These are phyloP conservation scores for Physcomitrellopsis africana DNA, from an alignment of 225 moss, liverwort and hornwort species.

Conservation along the genomic window DNA sequence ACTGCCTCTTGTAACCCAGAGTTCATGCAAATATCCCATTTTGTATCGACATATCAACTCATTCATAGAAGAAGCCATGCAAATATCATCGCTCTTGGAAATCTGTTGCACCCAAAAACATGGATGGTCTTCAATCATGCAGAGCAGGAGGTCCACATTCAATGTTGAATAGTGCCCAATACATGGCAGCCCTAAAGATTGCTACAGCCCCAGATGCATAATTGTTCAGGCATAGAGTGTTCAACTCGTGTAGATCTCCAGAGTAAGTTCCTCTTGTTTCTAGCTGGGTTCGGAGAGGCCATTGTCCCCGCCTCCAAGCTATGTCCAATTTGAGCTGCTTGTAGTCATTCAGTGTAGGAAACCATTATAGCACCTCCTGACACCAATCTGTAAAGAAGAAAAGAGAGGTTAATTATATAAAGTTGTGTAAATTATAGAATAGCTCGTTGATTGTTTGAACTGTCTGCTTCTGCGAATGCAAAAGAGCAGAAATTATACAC, in stretches of 20 bases:
- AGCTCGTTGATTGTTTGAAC: not conserved
- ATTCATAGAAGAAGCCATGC: constrained; percentile 26
- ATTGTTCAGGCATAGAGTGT: not conserved
- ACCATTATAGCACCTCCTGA: constrained; percentile 28
- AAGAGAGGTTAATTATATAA: constrained; percentile 15
- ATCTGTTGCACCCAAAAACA: constrained; percentile 24
- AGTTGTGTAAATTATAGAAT: too few species aligned
- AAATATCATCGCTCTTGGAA: constrained; percentile 26
- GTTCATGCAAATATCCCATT: constrained; percentile 21
- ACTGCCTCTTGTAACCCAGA: constrained; percentile 24
- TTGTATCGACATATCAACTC: constrained; percentile 28
- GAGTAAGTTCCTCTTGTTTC: not conserved
- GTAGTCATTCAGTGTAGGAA: not conserved
- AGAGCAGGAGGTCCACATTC: constrained; percentile 27
- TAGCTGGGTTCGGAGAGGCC: not conserved
- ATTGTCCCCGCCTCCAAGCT: constrained; percentile 23
- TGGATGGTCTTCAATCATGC: constrained; percentile 32
- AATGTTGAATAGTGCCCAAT: constrained; percentile 16
- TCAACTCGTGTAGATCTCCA: constrained; percentile 24
- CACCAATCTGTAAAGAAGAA: constrained; percentile 42
- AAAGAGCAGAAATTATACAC: constrained; percentile 25
- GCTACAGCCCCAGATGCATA: constrained; percentile 20
- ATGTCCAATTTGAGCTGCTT: not conserved
- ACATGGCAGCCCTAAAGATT: not conserved
- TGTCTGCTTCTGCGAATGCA: constrained; percentile 3